Base-by-base conservation (phyloP, 345 rosid genomes). In the Hypericum perforatum region DNA sequence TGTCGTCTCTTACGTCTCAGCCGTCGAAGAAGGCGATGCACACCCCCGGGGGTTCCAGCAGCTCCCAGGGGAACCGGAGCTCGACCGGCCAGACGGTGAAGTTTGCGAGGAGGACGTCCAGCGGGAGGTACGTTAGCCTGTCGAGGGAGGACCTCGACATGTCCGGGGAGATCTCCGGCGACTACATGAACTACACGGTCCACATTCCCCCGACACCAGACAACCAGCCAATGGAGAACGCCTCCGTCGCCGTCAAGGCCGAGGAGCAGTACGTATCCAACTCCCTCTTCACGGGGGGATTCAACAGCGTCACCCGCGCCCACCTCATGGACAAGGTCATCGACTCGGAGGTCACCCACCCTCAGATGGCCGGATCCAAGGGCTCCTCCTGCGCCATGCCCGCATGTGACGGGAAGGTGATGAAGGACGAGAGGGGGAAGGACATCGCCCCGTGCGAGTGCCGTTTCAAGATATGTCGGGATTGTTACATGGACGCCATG, bases 241-340 rank as follows among this genome's bases (percentile, higher is more conserved):
- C 80, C 0, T 68, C 78, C 0, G 74, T 67, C 14, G 72, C 76
- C 0, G 70, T 73, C 41, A 84, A 79, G 71, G 94, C 89, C 0
- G 95, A 90, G 66, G 96, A 92, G 51, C 98, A 92, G 60, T 83
- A 85, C 39, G 95, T 92, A 11, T 80, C 98, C 3, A 88, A 83
- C 69, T 88, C 98, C 39, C 65, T 88, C 6, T 88, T 92, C 53
- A 88, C 95, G 0, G 98, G 98, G 0, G 98, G 98, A 13, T 92
- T 92, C 80, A 92, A 88, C 37, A 88, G 85, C 63, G 95, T 88
- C 12, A 92, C 95, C 0, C 85, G 96, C 0, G 96, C 96, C 1
- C 96, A 91, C 72, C 83, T 87, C 60, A 91, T 87, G 96, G 98
- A 92, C 54, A 92, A 92, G 68, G 98, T 91, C 57, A 92, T 88